Conservation (phyloP, 1,284 basidiomycete genomes). For the Moesziomyces sp. region DNA sequence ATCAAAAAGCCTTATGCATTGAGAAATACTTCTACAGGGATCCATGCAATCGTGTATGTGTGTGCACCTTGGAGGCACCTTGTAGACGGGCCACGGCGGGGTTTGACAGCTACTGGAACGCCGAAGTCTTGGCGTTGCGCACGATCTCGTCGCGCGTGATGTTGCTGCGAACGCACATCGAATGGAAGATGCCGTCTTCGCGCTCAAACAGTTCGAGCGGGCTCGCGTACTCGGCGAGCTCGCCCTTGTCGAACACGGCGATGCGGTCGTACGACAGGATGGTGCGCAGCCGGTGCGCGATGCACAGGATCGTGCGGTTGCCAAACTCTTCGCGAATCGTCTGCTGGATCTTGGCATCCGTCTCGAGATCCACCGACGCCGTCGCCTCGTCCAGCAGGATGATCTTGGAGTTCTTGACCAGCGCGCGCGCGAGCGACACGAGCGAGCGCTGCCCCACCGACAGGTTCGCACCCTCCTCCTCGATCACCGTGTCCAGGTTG, state of each 20-base stretch:
- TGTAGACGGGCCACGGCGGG: too few relatives aligned
- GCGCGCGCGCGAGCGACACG: constrained; percentile 66
- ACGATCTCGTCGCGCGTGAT: constrained; percentile 73
- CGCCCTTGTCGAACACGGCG: constrained; percentile 80
- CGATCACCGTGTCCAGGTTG: constrained; percentile 63
- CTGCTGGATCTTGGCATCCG: constrained; percentile 83
- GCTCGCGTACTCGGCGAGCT: constrained; percentile 78
- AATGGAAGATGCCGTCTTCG: constrained; percentile 74
- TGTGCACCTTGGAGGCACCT: too few relatives aligned
- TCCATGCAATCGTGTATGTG: too few relatives aligned
- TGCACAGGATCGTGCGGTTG: constrained; percentile 81
- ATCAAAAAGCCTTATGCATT: too few relatives aligned
- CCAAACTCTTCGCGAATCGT: constrained; percentile 85
- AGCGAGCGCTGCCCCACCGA: constrained; percentile 68
- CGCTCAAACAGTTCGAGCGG: constrained; percentile 74
- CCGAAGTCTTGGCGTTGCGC: constrained; percentile 14
- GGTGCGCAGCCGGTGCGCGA: constrained; percentile 79
- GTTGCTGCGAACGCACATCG: constrained; percentile 79
- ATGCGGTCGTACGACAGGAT: constrained; percentile 84
- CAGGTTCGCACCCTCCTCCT: constrained; percentile 66
- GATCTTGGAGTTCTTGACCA: constrained; percentile 63
- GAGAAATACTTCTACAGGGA: too few relatives aligned
- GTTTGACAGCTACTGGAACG: constrained; percentile 2
- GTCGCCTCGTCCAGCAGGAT: constrained; percentile 76
- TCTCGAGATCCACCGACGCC: constrained; percentile 80